Percentiles rank a stretch among this genome's conserved stretches.
These are phyloP conservation scores for Canna indica DNA, from an alignment of 176 grass and related monocot genomes.

Conservation along the genomic window DNA sequence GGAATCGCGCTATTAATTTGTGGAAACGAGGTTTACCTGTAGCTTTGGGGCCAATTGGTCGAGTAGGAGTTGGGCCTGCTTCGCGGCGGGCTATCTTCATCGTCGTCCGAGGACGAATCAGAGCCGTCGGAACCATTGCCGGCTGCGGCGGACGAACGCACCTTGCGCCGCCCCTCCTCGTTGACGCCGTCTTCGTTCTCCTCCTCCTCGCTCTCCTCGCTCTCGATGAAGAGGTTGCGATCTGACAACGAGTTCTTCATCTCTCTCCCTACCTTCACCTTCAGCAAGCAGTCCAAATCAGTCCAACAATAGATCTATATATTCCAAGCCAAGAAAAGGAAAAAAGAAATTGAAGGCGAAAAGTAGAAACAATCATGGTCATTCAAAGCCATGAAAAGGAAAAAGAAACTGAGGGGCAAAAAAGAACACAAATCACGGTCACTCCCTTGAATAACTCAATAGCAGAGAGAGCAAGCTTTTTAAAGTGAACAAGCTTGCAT, in stretches of 20 bases:
- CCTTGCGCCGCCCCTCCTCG: slow-evolving; percentile 2
- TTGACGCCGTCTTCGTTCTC: slow-evolving; percentile 19
- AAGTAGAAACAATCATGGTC: no score
- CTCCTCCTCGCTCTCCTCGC: slow-evolving; percentile 45
- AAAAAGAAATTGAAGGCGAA: no score
- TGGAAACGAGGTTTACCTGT: slow-evolving; percentile 45
- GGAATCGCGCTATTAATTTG: no score
- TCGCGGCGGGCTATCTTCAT: slow-evolving; percentile 16
- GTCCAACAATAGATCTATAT: neutral
- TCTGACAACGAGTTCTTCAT: slow-evolving; percentile 63
- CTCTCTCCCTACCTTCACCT: neutral
- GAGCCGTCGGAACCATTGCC: slow-evolving; percentile 19
- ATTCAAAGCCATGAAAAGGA: no score
- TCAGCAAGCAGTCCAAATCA: neutral
- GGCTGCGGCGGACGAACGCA: neutral
- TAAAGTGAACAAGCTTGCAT: neutral
- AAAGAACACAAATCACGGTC: neutral
- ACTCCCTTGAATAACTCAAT: neutral
- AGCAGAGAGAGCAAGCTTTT: neutral
- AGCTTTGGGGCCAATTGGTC: slow-evolving; percentile 86
- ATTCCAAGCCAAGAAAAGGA: no score
- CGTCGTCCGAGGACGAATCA: slow-evolving; percentile 36
- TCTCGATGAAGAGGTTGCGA: slow-evolving; percentile 47
- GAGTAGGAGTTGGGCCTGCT: slow-evolving; percentile 68
- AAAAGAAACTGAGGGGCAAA: no score